These are phyloP conservation scores for Wallacemonas collosoma DNA, from an alignment of 208 protist genomes.

Conservation along the genomic window DNA sequence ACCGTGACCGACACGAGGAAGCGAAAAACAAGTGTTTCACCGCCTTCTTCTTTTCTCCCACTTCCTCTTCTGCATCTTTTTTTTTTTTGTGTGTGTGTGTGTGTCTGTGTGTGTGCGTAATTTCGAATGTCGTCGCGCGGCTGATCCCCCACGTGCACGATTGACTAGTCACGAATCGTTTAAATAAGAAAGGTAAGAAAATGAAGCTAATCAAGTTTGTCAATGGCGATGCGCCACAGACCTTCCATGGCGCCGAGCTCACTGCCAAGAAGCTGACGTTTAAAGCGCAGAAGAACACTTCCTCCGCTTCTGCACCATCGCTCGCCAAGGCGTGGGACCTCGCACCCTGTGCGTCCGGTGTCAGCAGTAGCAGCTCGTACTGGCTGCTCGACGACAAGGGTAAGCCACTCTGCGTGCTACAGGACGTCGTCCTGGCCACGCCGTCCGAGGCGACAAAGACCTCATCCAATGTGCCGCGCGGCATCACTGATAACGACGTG, in stretches of 20 bases:
- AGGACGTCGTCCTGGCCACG: slow-evolving; percentile 48
- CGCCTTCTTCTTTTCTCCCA: no score
- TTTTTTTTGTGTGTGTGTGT: no score
- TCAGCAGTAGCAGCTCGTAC: slow-evolving; percentile 33
- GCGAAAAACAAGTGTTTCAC: no score
- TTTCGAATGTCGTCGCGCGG: no score
- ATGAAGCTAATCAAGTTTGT: slow-evolving; percentile 86
- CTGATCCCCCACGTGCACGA: no score
- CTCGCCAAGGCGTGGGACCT: slow-evolving; percentile 41
- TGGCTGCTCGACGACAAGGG: slow-evolving; percentile 75
- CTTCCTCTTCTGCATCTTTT: no score
- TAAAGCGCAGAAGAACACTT: slow-evolving; percentile 20
- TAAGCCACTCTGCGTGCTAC: slow-evolving; percentile 59
- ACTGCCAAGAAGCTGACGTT: slow-evolving; percentile 35
- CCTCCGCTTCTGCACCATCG: slow-evolving; percentile 4
- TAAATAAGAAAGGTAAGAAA: neutral
- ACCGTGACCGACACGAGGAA: no score
- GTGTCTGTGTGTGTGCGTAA: no score
- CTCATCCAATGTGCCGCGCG: slow-evolving; percentile 28
- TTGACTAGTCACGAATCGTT: no score
- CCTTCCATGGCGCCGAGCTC: slow-evolving; percentile 43
- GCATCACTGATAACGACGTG: slow-evolving; percentile 45
- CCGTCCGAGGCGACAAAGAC: slow-evolving; percentile 27
- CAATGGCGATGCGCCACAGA: slow-evolving; percentile 74
- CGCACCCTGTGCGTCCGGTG: slow-evolving; percentile 7